These are phyloP conservation scores for Acanthamoeba quina DNA, from an alignment of 208 protist genomes.

Conservation along the genomic window DNA sequence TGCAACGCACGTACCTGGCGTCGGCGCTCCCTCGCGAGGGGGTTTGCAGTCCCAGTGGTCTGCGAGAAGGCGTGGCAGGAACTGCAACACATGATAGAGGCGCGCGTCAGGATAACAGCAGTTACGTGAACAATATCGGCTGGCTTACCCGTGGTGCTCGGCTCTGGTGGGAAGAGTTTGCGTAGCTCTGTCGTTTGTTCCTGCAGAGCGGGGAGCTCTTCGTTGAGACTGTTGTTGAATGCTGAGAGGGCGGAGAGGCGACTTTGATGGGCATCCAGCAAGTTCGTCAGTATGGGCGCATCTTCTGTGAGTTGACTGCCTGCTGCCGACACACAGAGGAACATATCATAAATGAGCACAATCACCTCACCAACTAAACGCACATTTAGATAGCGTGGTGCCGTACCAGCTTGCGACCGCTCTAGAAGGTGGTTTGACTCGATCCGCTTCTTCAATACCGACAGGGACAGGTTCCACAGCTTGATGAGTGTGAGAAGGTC, in stretches of 20 bases:
- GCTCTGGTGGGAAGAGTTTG: not conserved
- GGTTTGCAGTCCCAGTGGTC: not conserved
- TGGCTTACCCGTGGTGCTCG: not conserved
- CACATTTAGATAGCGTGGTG: not conserved
- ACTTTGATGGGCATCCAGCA: conserved; percentile 13
- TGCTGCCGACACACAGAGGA: not conserved
- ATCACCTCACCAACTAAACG: not conserved
- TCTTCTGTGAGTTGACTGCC: conserved; percentile 6
- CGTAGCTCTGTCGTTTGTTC: not conserved
- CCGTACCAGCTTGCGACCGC: not conserved
- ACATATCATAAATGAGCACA: not conserved
- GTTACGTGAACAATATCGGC: not conserved
- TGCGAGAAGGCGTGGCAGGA: conserved; percentile 1
- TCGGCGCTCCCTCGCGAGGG: not conserved
- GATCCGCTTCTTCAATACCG: not conserved
- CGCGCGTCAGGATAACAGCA: not conserved
- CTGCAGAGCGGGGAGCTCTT: not conserved
- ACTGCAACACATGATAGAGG: not conserved
- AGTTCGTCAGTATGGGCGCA: conserved; percentile 22
- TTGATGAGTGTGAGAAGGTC: conserved; percentile 18
- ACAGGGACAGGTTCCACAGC: conserved; percentile 37
- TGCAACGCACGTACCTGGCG: not conserved
- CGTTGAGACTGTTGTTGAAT: not conserved
- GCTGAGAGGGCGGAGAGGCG: not conserved
- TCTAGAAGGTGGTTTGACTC: not conserved